Base-by-base conservation (phyloP, 306 rosid species). In the Abrus pulchellus region DNA sequence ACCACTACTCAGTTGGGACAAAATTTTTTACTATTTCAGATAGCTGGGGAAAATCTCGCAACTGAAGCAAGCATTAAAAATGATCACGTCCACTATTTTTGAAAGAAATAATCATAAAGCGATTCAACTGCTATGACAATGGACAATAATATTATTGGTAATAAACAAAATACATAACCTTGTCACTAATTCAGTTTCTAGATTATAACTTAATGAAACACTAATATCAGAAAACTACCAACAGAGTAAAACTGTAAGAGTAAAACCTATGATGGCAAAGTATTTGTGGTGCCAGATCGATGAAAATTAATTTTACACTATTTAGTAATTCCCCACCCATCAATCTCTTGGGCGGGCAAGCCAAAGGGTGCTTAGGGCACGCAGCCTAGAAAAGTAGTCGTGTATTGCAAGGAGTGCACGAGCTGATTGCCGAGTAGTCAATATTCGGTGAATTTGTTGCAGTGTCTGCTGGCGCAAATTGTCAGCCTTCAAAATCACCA, bases 291-390 rank as follows among this genome's bases (percentile, higher is more conserved):
- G 70, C 67, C 63, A 27, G 27, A 59, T 40, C 49, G 73, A 65
- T 65, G 81, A 77, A 55, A 52, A 70, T 57, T 72, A 82, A 53
- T 43, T 65, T 27, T 33, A 71, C 30, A 20, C 67, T 72, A 29
- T 81, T 44, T 20, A 20, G 20, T 20, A 20, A 20, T 20, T 54
- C 1, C 40, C 20, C 75, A 64, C 32, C 60, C 68, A 74, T 84
- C 82, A 91, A 28, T 92, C 97, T 87, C 91, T 89, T 1, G 98
- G 98, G 30, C 98, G 98, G 13, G 98, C 97, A 36, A 91, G 93
- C 98, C 98, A 93, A 29, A 93, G 94, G 38, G 98, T 88, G 68
- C 98, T 93, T 20, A 93, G 98, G 82, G 97, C 97, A 5, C 97
- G 98, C 33, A 93, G 82, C 56, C 98, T 73, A 1, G 94, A 87